phyloP scores from a whole-genome alignment of 2,329 filamentous ascomycete genomes.

The Chaetomium globosum region DNA sequence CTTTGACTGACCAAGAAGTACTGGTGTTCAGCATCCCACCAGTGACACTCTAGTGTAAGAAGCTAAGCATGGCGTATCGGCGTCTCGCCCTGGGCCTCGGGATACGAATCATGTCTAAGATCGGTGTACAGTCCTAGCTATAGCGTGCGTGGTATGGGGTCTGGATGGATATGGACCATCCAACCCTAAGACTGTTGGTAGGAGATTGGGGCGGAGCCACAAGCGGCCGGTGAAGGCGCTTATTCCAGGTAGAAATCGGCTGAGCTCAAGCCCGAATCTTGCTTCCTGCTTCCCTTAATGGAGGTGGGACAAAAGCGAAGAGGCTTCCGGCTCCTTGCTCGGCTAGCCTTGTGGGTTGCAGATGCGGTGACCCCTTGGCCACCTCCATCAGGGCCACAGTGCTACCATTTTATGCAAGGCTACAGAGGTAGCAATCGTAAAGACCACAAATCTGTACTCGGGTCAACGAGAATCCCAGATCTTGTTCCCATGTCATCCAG shows the following conservation, averaged over 20 bases:
- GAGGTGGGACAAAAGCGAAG: not conserved
- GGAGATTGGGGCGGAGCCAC: not conserved
- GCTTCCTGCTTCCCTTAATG: not conserved
- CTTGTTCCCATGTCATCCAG: not conserved
- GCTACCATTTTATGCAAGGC: conserved; percentile 5
- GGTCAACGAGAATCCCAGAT: not conserved
- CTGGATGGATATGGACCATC: not conserved
- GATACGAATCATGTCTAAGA: not conserved
- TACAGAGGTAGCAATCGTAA: not conserved
- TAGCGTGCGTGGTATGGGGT: not conserved
- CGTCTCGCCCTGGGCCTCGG: not conserved
- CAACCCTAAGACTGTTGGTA: not conserved
- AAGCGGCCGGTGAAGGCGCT: not conserved
- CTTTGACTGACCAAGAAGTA: too few species aligned
- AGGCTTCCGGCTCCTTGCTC: not conserved
- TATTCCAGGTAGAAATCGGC: not conserved
- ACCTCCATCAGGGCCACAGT: not conserved
- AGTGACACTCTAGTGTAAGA: not conserved
- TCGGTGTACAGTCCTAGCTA: not conserved
- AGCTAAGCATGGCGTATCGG: not conserved
- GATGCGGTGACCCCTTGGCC: not conserved
- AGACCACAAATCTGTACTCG: not conserved
- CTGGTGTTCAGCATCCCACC: not conserved
- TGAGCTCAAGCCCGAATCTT: not conserved
- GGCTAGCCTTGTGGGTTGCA: conserved; percentile 11